A percentile compares a stretch with the other conserved stretches of the same genome.
Conservation (phyloP, 2,329 filamentous ascomycete species). For the Ophioceras dolichostomum region DNA sequence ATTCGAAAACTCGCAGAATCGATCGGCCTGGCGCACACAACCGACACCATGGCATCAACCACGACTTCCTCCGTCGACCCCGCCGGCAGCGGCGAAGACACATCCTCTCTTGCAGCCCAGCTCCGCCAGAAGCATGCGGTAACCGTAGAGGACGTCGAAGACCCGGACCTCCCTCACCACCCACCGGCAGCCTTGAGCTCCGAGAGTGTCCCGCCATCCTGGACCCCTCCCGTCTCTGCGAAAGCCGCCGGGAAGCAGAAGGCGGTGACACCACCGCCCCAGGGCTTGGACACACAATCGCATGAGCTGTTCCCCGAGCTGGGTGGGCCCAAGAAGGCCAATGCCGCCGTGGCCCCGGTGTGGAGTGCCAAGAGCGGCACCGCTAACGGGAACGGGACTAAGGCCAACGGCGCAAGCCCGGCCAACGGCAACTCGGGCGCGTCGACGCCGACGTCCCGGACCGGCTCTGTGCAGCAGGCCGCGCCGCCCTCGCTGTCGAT, state of each 20-base stretch:
- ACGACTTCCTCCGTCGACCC: constrained; percentile 14
- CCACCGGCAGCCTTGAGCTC: constrained; percentile 28
- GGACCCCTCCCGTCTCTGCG: constrained; percentile 37
- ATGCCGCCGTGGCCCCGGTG: constrained; percentile 52
- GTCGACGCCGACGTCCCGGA: constrained; percentile 36
- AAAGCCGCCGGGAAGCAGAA: constrained; percentile 62
- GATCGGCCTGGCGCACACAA: no score
- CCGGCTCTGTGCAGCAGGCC: no score
- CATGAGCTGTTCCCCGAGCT: constrained; percentile 92
- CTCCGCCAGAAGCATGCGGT: constrained; percentile 53
- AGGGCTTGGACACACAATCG: constrained; percentile 65
- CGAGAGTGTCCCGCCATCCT: constrained; percentile 31
- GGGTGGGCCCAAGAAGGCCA: constrained; percentile 56
- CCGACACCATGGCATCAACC: constrained; percentile 11
- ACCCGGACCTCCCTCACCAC: constrained; percentile 49
- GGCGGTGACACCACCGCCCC: constrained; percentile 29
- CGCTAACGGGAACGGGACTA: constrained; percentile 19
- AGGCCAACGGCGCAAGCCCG: constrained; percentile 40
- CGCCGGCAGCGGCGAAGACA: constrained; percentile 24
- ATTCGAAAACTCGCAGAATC: no score
- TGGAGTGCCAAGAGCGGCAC: constrained; percentile 62
- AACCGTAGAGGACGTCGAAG: constrained; percentile 75
- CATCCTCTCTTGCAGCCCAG: constrained; percentile 40
- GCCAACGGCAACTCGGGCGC: constrained; percentile 45
- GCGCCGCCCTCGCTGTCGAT: constrained; percentile 57